phyloP scores from a whole-genome alignment of 2,329 filamentous ascomycete genomes.

The Escovopsis weberi region DNA sequence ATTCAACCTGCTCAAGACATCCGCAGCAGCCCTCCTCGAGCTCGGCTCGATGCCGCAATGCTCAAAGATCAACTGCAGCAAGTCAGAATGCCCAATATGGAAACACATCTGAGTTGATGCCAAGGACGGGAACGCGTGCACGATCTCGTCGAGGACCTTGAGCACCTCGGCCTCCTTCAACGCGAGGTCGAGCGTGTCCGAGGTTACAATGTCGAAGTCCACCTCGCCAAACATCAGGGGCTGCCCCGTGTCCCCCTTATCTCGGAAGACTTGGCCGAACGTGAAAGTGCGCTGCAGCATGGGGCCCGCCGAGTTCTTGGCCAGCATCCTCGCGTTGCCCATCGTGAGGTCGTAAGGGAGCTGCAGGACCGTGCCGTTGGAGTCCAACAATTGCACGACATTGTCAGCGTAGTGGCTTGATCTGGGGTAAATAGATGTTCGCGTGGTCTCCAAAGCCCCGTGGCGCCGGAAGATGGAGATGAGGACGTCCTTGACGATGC shows the following conservation, averaged over 20 bases:
- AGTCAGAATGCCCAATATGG: slow-evolving; percentile 74
- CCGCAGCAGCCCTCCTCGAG: slow-evolving; percentile 59
- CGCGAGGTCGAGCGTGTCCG: slow-evolving; percentile 64
- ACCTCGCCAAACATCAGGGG: slow-evolving; percentile 76
- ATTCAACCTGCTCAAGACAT: slow-evolving; percentile 76
- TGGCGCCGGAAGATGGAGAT: slow-evolving; percentile 73
- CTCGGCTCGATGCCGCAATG: slow-evolving; percentile 64
- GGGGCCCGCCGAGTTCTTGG: slow-evolving; percentile 47
- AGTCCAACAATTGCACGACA: slow-evolving; percentile 67
- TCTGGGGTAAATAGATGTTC: slow-evolving; percentile 65
- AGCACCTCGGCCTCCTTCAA: slow-evolving; percentile 88
- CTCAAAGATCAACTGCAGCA: slow-evolving; percentile 80
- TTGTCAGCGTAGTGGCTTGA: slow-evolving; percentile 63
- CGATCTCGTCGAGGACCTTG: slow-evolving; percentile 86
- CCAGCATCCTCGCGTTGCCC: slow-evolving; percentile 72
- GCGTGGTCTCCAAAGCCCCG: slow-evolving; percentile 68
- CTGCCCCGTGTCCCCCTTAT: slow-evolving; percentile 63
- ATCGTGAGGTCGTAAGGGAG: slow-evolving; percentile 89
- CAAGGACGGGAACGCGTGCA: slow-evolving; percentile 64
- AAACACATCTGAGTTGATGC: slow-evolving; percentile 66
- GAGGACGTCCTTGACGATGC: slow-evolving; percentile 59
- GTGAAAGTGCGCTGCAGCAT: slow-evolving; percentile 64
- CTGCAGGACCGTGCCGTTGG: slow-evolving; percentile 76
- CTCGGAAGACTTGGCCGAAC: slow-evolving; percentile 79
- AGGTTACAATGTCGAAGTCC: slow-evolving; percentile 91